These are phyloP conservation scores for Trebouxia sp. DNA, from an alignment of 139 green algal genomes.

Conservation along the genomic window DNA sequence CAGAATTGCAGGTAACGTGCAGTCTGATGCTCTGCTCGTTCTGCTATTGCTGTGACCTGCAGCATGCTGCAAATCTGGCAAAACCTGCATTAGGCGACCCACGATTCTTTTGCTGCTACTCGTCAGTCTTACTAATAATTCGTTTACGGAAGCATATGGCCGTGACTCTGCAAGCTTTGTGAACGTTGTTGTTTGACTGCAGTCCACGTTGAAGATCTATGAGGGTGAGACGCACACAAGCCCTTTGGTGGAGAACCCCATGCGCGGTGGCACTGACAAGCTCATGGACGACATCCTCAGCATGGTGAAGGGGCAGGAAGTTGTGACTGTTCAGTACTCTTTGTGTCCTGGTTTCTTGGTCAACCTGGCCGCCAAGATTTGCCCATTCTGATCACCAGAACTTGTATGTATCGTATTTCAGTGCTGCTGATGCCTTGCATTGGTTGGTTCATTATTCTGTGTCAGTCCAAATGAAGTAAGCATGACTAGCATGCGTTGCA, in stretches of 20 bases:
- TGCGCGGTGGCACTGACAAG: conserved; percentile 34
- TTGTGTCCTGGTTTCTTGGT: conserved; percentile 57
- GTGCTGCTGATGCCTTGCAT: no score
- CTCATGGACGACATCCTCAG: conserved; percentile 59
- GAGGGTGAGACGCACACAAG: conserved; percentile 59
- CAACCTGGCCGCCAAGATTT: conserved; percentile 46
- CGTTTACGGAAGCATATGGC: no score
- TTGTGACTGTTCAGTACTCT: conserved; percentile 40
- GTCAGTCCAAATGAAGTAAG: neutral
- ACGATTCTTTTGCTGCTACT: no score
- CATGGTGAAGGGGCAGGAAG: conserved; percentile 36
- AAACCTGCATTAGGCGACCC: no score
- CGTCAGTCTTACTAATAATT: no score
- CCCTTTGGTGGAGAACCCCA: conserved; percentile 64
- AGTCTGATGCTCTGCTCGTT: no score
- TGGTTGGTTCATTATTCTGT: no score
- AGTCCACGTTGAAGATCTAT: conserved; percentile 50
- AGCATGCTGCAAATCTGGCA: no score
- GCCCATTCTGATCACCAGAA: conserved; percentile 51
- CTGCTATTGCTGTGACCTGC: no score
- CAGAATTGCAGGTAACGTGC: no score
- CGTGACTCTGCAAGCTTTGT: no score
- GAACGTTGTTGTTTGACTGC: neutral
- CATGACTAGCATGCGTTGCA: neutral
- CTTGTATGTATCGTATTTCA: no score